Evolutionary conservation across 2,329 filamentous ascomycete species (phyloP).

Genomic region (Aspergillus niger): DNA sequence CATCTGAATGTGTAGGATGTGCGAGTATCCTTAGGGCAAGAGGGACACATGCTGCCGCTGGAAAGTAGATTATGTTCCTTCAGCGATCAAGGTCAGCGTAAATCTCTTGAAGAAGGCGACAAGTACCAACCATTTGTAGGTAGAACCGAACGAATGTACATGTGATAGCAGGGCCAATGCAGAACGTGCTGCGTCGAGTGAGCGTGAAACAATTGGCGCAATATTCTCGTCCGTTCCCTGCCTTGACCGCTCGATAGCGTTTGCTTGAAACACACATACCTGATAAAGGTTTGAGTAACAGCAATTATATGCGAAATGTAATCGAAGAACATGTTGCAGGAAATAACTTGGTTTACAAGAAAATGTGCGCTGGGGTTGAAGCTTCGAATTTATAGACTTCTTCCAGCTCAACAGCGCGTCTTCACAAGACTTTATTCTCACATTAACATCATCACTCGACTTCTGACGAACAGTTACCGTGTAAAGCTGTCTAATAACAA

Average conservation of each 20-base stretch:
- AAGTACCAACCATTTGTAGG: constrained; percentile 13
- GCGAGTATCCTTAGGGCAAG: constrained; percentile 2
- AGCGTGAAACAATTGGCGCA: not conserved
- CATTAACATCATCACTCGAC: constrained; percentile 1
- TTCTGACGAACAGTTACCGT: constrained; percentile 5
- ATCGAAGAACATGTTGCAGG: constrained; percentile 17
- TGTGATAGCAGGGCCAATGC: constrained; percentile 8
- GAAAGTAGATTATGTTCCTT: constrained; percentile 23
- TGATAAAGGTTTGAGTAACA: constrained; percentile 23
- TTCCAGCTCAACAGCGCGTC: constrained; percentile 18
- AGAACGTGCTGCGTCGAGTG: constrained; percentile 16
- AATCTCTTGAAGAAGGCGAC: not conserved
- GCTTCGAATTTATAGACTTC: not conserved
- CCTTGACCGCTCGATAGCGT: not conserved
- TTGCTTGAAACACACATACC: constrained; percentile 7
- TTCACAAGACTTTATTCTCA: constrained; percentile 15
- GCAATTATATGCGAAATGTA: constrained; percentile 21
- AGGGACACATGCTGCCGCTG: constrained; percentile 15
- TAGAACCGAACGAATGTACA: constrained; percentile 4
- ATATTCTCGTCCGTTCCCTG: not conserved
- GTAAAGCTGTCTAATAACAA: constrained; percentile 16
- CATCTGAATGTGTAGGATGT: constrained; percentile 6
- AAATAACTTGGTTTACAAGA: not conserved
- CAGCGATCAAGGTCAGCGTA: not conserved
- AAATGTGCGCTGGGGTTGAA: constrained; percentile 12